Percentiles rank a stretch among this genome's conserved stretches.
These are phyloP conservation scores for Pleodorina starrii DNA, from an alignment of 139 green algal genomes.

Conservation along the genomic window DNA sequence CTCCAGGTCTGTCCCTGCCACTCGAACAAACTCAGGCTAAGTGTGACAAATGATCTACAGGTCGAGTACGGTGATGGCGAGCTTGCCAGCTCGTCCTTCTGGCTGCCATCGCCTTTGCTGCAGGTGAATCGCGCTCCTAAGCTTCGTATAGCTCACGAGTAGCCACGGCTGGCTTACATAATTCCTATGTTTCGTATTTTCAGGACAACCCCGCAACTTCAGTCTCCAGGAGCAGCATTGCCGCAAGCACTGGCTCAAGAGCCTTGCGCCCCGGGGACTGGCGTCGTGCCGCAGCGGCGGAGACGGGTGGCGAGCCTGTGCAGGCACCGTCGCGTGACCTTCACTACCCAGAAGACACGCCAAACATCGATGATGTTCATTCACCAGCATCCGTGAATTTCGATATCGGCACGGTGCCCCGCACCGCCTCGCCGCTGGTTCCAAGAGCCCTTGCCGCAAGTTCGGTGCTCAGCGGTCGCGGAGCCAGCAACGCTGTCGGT, in stretches of 20 bases:
- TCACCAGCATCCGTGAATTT: conserved; percentile 8
- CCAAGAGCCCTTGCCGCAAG: neutral
- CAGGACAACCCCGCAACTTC: neutral
- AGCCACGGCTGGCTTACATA: no score
- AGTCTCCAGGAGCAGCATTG: neutral
- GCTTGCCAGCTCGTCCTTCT: conserved; percentile 1
- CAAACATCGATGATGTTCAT: conserved; percentile 48
- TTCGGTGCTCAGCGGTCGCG: neutral
- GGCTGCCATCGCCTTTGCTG: neutral
- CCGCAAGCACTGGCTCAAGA: neutral
- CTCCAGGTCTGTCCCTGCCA: no score
- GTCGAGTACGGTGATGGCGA: neutral
- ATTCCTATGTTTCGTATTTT: no score
- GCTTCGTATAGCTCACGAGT: no score
- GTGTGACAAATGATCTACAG: no score
- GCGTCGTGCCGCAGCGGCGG: neutral
- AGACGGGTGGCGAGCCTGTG: neutral
- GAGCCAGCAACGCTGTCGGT: no score
- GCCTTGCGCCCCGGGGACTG: conserved; percentile 16
- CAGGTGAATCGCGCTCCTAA: no score
- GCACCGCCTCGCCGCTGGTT: neutral
- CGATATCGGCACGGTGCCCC: neutral
- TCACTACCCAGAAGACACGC: neutral
- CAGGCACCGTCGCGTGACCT: neutral
- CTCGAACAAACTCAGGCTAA: no score